Base-by-base conservation (phyloP, 1,284 basidiomycete genomes). In the Earliella scabrosa region DNA sequence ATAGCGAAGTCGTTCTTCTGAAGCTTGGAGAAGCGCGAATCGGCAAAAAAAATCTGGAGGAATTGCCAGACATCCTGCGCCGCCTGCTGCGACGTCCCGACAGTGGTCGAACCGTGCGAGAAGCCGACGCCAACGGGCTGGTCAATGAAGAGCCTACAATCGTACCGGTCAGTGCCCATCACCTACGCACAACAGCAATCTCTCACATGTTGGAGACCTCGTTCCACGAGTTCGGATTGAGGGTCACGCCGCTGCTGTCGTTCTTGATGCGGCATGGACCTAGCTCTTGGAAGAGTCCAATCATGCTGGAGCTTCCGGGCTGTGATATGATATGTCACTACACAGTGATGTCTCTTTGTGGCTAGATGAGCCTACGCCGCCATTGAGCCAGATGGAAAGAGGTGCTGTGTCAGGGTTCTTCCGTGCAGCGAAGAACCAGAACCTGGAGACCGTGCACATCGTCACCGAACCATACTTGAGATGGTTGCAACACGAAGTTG, bases 351-450 rank as follows among this genome's bases (percentile, higher is more conserved):
- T n/a, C n/a, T n/a, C 27, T 23, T 21, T 1, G 4, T 27, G 20
- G 8, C 10, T 23, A 27, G 34, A 45, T 24, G 29, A n/a, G 69
- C 80, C 63, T 63, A 86, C 83, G 8, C 84, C 85, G 36, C 85
- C 85, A 64, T 86, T 86, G 56, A 88, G 79, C 85, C 86, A 88
- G 32, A 87, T 75, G 16, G 81, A 75, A 20, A 87, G 73, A n/a
- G 86, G 85, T 1, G 85, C 85, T 0, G 73, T 81, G 23, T 78
- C 75, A 0, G 83, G 76, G 60, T 80, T 81, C 38, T 80, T 79
- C 29, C 85, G 80, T 0, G 86, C 78, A 32, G 76, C 84, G 59
- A 88, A 88, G 71, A 84, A 87, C 85, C 86, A 87, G 69, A 87
- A 87, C 79, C 82, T 85, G 40, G n/a, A n/a, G n/a, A n/a, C n/a